Conservation (phyloP, 495 filamentous ascomycete species). For the Penicillium waksmanii region DNA sequence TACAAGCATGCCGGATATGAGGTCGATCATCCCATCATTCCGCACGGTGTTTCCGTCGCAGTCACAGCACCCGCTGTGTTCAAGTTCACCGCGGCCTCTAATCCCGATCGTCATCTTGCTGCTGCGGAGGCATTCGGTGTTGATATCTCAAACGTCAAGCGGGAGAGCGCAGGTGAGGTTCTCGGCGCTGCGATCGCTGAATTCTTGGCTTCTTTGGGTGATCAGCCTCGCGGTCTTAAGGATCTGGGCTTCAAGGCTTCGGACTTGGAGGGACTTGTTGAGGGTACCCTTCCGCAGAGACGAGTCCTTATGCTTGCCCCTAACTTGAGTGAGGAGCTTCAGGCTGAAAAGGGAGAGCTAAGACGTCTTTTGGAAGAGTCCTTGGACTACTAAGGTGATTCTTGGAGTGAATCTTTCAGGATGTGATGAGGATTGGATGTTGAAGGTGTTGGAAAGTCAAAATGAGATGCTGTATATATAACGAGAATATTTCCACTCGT, state of each 20-base stretch:
- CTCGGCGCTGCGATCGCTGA: conserved; percentile 76
- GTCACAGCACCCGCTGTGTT: conserved; percentile 95
- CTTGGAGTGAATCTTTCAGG: neutral
- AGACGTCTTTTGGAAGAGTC: conserved; percentile 66
- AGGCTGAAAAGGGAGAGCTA: conserved; percentile 68
- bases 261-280: conserved; percentile 81
- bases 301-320: conserved; percentile 92
- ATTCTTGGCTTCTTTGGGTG: conserved; percentile 82
- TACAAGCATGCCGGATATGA: conserved; percentile 87
- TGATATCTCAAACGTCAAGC: conserved; percentile 82
- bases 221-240: conserved; percentile 86
- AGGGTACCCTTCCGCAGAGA: conserved; percentile 90
- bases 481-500: neutral
- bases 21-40: conserved; percentile 76
- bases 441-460: neutral
- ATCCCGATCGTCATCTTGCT: conserved; percentile 86
- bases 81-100: conserved; percentile 85
- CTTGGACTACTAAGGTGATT: conserved; percentile 56
- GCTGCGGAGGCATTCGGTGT: conserved; percentile 92
- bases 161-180: conserved; percentile 84
- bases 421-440: neutral
- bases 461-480: conserved; percentile 9
- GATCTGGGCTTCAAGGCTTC: conserved; percentile 74
- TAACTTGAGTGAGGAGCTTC: conserved; percentile 66
- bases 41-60: conserved; percentile 93